Evolutionary conservation across 164 flowering plant species (phyloP).

Genomic region (Aristolochia contorta): DNA sequence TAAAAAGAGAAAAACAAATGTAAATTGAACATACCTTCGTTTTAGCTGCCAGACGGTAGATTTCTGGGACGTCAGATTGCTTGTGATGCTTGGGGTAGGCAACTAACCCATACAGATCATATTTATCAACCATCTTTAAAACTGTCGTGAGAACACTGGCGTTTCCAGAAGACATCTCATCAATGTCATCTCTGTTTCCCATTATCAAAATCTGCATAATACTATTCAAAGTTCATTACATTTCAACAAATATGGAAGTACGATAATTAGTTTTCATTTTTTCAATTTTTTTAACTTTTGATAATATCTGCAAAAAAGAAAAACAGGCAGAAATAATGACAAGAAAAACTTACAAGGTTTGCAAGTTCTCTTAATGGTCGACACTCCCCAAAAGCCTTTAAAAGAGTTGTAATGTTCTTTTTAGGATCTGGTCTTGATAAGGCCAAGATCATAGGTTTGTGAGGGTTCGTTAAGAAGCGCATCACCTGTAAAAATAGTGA

Average conservation of each 20-base stretch:
- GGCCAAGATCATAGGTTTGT: slow-evolving; percentile 91
- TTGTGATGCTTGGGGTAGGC: slow-evolving; percentile 97
- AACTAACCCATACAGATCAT: slow-evolving; percentile 89
- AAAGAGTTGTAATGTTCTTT: slow-evolving; percentile 81
- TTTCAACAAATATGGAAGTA: too few relatives aligned
- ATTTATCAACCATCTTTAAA: slow-evolving; percentile 75
- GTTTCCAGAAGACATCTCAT: slow-evolving; percentile 77
- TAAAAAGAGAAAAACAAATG: too few relatives aligned
- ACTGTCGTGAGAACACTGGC: slow-evolving; percentile 77
- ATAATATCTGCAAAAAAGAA: too few relatives aligned
- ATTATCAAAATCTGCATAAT: slow-evolving; percentile 68
- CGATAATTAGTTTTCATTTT: too few relatives aligned
- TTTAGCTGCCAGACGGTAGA: slow-evolving; percentile 82
- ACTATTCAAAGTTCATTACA: background rate
- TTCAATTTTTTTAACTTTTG: too few relatives aligned
- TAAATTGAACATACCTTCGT: slow-evolving; percentile 49
- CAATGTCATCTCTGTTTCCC: slow-evolving; percentile 95
- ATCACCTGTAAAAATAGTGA: slow-evolving; percentile 41
- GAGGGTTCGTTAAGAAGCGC: slow-evolving; percentile 91
- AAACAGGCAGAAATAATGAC: background rate
- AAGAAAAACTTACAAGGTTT: slow-evolving; percentile 57
- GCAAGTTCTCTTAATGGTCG: slow-evolving; percentile 84
- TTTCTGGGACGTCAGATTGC: slow-evolving; percentile 90
- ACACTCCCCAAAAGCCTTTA: slow-evolving; percentile 94
- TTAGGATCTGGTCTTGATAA: slow-evolving; percentile 94